phyloP scores from a whole-genome alignment of 176 grass and related monocot species.

The Secale cereale region DNA sequence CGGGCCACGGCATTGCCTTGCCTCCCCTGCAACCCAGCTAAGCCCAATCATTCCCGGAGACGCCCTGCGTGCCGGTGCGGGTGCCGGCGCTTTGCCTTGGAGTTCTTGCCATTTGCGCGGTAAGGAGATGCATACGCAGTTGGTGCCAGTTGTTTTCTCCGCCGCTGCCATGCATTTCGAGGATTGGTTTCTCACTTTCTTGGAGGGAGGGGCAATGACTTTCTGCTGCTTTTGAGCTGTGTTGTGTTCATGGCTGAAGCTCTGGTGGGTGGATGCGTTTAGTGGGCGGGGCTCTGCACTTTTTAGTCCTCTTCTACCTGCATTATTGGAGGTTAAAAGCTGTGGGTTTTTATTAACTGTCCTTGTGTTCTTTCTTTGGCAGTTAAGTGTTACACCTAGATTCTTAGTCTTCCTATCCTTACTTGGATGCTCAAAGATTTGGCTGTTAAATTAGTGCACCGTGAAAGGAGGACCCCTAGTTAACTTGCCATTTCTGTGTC shows the following conservation, averaged over 20 bases:
- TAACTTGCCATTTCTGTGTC: neutral
- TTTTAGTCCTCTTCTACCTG: constrained; percentile 18
- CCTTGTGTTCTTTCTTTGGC: neutral
- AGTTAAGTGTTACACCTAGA: neutral
- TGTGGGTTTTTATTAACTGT: neutral
- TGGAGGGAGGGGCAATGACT: neutral
- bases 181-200: constrained; percentile 1
- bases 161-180: neutral
- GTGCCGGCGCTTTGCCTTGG: neutral
- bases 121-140: neutral
- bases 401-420: constrained; percentile 6
- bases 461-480: neutral
- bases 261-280: constrained; percentile 18
- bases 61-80: neutral
- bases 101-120: neutral
- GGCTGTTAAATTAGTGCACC: neutral
- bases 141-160: neutral
- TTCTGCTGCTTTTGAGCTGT: constrained; percentile 19
- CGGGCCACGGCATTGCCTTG: no score
- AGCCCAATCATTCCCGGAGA: neutral
- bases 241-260: constrained; percentile 20
- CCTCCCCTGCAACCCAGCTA: constrained; percentile 4
- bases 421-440: constrained; percentile 18
- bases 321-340: constrained; percentile 23
- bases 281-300: neutral